Base-by-base conservation (phyloP, 2,329 filamentous ascomycete genomes). In the Aspergillus pseudoviridinutans region DNA sequence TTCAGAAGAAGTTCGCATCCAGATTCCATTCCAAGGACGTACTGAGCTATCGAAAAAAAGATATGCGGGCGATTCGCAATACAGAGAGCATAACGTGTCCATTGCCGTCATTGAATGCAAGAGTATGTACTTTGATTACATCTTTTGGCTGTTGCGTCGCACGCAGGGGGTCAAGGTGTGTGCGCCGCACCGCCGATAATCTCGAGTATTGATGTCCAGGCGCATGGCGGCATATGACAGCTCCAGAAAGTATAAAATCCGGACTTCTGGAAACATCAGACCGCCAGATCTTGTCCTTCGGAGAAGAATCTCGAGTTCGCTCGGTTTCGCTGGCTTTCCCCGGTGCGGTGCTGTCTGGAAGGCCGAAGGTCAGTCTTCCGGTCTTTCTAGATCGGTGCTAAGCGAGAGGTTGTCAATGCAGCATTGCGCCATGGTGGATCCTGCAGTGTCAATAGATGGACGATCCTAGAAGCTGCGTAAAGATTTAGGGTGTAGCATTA, bases 221-320 rank as follows among this genome's bases (percentile, higher is more conserved):
- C 14, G 32, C 47, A 17, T 20, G 5, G 41, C 17, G 55, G 50
- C 55, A 58, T 64, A 64, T 60, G 61, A 62, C 60, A 61, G 58
- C 58, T 62, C 61, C 58, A 55, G 56, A 55, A 53, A 47, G 4
- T 25, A 1, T 24, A 47, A 25, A 47, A 47, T 14, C 3, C 24
- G 6, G 12, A 10, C 24, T 3, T 14, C 4, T 47, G 32, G 29
- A 28, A 46, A 27, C n/a, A 27, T 28, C 52, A 56, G 60, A 64
- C 50, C 65, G 65, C 61, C 59, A 65, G 54, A 57, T 57, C 6
- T 59, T 56, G 50, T 53, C 49, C 14, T 62, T 60, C 14, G 14
- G 32, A 38, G 14, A 38, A 38, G 32, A 17, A 17, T 38, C 32
- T 7, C 55, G 51, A 47, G 22, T 47, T 47, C 41, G 22, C n/a